Evolutionary conservation across 2,329 filamentous ascomycete genomes (phyloP).

Genomic region (Exophiala xenobiotica): DNA sequence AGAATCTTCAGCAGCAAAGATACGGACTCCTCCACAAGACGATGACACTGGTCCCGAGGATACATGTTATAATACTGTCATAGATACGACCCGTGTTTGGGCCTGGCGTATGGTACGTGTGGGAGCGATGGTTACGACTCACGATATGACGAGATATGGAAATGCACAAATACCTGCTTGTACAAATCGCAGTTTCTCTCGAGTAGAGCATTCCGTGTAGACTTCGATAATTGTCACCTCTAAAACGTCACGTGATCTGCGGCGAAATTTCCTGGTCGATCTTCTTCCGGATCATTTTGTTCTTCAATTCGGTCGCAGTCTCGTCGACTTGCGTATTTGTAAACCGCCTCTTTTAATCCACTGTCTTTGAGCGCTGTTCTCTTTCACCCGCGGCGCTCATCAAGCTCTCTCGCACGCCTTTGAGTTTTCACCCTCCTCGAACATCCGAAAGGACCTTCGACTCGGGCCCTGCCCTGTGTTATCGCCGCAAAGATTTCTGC

Average conservation of each 20-base stretch:
- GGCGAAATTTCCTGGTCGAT: conserved; percentile 1
- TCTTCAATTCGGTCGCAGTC: not conserved
- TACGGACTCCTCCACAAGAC: conserved; percentile 11
- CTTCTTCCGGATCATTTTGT: not conserved
- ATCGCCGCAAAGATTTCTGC: not conserved
- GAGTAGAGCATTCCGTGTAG: too few relatives aligned
- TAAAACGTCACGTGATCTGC: not conserved
- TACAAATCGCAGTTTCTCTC: not conserved
- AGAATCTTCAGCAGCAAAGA: conserved; percentile 28
- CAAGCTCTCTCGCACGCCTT: too few relatives aligned
- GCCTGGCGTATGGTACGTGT: not conserved
- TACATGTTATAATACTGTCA: not conserved
- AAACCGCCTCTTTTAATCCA: not conserved
- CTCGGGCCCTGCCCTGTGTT: not conserved
- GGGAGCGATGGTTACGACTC: not conserved
- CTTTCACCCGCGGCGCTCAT: not conserved
- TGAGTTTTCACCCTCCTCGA: too few relatives aligned
- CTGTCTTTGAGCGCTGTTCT: not conserved
- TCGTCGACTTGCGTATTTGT: not conserved
- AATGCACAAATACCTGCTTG: not conserved
- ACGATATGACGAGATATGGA: conserved; percentile 9
- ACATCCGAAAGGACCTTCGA: too few relatives aligned
- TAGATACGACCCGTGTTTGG: not conserved
- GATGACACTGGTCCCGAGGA: conserved; percentile 5
- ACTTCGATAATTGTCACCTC: too few relatives aligned